Conservation (phyloP, 306 rosid genomes). For the Castanea mollissima region DNA sequence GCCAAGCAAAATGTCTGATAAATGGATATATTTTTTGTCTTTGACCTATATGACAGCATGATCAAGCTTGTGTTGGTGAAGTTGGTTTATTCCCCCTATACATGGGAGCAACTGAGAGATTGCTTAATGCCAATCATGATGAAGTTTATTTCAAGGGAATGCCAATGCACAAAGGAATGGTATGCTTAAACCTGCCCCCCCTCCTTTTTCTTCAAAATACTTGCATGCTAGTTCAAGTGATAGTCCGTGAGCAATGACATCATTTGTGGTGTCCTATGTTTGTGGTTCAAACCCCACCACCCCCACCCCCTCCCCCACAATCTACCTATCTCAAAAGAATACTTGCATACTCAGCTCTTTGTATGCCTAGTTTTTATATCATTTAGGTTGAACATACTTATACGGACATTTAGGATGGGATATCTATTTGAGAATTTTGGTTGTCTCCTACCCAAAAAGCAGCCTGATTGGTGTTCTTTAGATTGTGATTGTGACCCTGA, state of each 20-base stretch:
- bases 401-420: background rate
- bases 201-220: no score
- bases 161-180: conserved; percentile 75
- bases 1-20: background rate
- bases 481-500: background rate
- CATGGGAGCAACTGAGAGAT: conserved; percentile 66
- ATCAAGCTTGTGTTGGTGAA: conserved; percentile 74
- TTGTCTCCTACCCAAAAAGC: background rate
- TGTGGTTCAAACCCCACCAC: no score
- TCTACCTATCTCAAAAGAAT: background rate
- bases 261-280: no score
- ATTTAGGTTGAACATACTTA: conserved; percentile 7
- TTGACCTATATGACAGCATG: conserved; percentile 50
- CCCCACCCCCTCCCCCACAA: no score
- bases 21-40: conserved; percentile 15
- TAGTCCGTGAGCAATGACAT: no score
- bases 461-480: background rate
- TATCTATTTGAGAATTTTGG: background rate
- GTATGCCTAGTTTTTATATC: background rate
- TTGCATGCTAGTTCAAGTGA: no score
- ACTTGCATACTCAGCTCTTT: background rate
- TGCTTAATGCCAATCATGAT: conserved; percentile 75
- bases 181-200: conserved; percentile 11
- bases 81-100: conserved; percentile 59
- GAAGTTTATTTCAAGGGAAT: conserved; percentile 79